Base-by-base conservation (phyloP, 768 basidiomycete genomes). In the Pleurotus cornucopiae region DNA sequence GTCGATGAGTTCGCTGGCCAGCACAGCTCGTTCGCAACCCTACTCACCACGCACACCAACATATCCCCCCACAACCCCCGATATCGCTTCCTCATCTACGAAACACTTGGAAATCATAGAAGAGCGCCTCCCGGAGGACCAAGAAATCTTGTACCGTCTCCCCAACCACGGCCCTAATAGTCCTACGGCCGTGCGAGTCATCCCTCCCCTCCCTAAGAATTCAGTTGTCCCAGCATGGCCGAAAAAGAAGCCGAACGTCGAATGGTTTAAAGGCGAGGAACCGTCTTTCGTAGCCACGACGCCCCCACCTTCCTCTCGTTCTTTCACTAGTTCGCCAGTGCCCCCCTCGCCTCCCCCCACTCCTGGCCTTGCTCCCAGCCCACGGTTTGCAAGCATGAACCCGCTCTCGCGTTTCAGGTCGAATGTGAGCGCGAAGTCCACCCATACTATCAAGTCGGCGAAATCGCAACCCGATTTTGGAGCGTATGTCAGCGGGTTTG, bases 101-200 rank as follows among this genome's bases (percentile, higher is more conserved):
- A 57, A 62, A 25, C 61, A 67, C 13, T 69, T 76, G 1, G 64
- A 68, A 45, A 71, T 78, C 18, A 78, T 76, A 6, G 68, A 74
- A 57, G 78, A 79, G 57, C 62, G 65, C 39, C 53, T 60, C 21
- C 20, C 52, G 3, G 70, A 67, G 48, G 65, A 61, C 11, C 62
- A 56, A 18, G 56, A 53, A n/a, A 58, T 57, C 25, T 12, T 37
- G 9, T 16, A 39, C 46, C 16, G 43, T 16, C 39, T 53, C 40
- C 59, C 57, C 12, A 38, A 23, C 30, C 30, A 58, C 37, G 21
- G 45, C 38, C 25, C 38, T 18, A 38, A 48, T n/a, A 57, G 57
- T 26, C 57, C 30, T 61, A 59, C 38, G 57, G 39, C 11, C 62
- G 64, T 21, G 53, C 34, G 43, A 26, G 60, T 46, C 53, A 39